Conservation (phyloP, 176 grass and related monocot species). For the Eragrostis curvula region DNA sequence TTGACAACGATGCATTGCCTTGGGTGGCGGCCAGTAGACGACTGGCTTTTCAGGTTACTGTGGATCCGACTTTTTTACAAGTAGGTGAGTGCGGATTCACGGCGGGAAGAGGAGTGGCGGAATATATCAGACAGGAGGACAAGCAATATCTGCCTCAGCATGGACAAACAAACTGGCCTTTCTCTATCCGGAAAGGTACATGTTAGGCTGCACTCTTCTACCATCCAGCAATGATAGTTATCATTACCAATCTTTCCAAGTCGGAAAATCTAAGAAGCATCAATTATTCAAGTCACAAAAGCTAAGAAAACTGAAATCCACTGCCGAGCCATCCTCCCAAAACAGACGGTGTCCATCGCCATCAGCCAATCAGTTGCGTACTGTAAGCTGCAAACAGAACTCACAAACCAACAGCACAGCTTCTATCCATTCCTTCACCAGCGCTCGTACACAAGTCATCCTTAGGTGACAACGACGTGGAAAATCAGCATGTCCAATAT, state of each 20-base stretch:
- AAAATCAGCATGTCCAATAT: background rate
- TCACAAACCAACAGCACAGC: background rate
- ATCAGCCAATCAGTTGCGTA: background rate
- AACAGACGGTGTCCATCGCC: background rate
- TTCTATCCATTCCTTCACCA: slow-evolving; percentile 13
- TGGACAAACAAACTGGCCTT: background rate
- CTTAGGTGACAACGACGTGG: background rate
- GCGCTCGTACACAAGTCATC: background rate
- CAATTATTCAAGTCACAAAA: background rate
- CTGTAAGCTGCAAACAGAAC: background rate
- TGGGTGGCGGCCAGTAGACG: background rate
- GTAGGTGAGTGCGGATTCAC: background rate
- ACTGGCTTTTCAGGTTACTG: background rate
- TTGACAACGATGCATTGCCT: background rate
- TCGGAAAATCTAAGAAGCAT: background rate
- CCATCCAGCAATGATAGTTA: background rate
- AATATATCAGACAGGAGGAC: background rate
- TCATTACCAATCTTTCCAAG: background rate
- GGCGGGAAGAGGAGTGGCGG: background rate
- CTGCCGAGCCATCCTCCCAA: background rate
- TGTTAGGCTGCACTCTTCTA: background rate
- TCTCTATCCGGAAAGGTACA: background rate
- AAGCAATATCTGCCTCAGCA: background rate
- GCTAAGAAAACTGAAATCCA: background rate
- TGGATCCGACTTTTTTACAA: background rate